Conservation (phyloP, 345 rosid species). For the Euphorbia pulcherrima region DNA sequence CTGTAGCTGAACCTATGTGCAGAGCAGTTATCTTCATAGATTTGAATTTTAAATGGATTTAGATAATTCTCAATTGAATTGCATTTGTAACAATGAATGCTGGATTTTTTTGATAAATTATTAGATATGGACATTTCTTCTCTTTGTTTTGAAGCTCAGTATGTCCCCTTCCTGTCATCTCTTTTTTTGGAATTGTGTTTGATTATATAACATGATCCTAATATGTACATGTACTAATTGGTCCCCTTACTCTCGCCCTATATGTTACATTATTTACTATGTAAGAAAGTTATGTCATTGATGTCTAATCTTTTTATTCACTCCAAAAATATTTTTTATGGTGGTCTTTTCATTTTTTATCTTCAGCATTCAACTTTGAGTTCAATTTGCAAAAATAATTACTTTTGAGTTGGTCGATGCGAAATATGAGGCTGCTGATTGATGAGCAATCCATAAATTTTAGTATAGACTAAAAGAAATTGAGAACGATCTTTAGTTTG, state of each 20-base stretch:
- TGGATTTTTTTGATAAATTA: neutral
- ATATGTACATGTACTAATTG: neutral
- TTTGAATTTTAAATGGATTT: too few relatives aligned
- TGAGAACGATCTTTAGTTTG: neutral
- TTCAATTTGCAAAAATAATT: neutral
- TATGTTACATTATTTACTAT: neutral
- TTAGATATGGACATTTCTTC: neutral
- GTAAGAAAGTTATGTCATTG: neutral
- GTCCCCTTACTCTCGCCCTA: neutral
- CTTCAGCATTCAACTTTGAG: neutral
- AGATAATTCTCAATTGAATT: too few relatives aligned
- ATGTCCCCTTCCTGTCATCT: neutral
- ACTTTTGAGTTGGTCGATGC: neutral
- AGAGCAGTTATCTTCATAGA: too few relatives aligned
- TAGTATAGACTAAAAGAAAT: neutral
- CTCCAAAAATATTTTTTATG: neutral
- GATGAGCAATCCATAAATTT: too few relatives aligned
- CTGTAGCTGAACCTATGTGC: neutral
- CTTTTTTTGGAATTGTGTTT: neutral
- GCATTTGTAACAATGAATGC: neutral
- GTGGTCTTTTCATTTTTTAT: neutral
- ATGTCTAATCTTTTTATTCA: neutral
- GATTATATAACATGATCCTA: neutral
- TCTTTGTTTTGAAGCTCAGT: neutral
- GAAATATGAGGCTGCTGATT: neutral